These are phyloP conservation scores for Paramecium octaurelia DNA, from an alignment of 73 alveolate species.

Conservation along the genomic window DNA sequence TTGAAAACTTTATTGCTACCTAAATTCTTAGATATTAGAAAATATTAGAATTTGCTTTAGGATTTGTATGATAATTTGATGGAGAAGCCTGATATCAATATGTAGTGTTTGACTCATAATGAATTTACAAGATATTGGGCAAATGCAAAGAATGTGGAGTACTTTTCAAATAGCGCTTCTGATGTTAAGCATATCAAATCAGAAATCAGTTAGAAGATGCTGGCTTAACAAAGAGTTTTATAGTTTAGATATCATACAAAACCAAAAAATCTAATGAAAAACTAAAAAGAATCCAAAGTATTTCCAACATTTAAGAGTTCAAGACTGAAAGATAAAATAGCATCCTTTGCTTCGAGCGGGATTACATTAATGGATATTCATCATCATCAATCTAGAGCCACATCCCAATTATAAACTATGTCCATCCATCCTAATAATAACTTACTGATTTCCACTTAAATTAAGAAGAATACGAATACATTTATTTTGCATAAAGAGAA, in stretches of 20 bases:
- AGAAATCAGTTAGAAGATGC: neutral
- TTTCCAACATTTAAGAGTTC: neutral
- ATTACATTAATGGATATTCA: neutral
- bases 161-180: neutral
- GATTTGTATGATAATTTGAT: neutral
- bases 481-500: neutral
- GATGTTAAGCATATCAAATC: neutral
- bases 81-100: neutral
- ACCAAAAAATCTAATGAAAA: neutral
- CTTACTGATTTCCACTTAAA: neutral
- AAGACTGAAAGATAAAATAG: neutral
- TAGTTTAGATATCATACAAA: neutral
- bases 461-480: neutral
- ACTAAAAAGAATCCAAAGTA: neutral
- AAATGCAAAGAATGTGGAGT: neutral
- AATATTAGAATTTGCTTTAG: neutral
- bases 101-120: neutral
- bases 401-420: neutral
- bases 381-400: neutral
- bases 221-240: neutral
- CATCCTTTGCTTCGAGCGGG: neutral
- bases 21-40: neutral
- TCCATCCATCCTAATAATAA: neutral
- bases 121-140: slow-evolving; percentile 30
- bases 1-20: neutral